These are phyloP conservation scores for Chaetomiaceae sp. DNA, from an alignment of 2,329 filamentous ascomycete species.

Conservation along the genomic window DNA sequence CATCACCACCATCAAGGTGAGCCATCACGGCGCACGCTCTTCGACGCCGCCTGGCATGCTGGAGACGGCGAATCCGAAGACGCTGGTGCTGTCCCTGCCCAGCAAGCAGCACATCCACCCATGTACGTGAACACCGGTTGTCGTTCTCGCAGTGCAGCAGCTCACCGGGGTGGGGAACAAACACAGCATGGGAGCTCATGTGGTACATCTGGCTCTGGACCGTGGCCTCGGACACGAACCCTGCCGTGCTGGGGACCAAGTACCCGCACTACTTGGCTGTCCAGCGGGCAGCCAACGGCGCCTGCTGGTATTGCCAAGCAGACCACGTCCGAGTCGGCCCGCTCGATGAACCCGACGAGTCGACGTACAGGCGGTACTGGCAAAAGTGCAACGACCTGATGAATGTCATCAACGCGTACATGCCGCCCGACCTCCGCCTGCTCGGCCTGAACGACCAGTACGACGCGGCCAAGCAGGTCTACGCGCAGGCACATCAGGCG, in stretches of 20 bases:
- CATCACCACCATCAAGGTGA: constrained; percentile 3
- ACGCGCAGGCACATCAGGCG: neutral
- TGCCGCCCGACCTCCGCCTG: neutral
- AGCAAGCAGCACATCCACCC: neutral
- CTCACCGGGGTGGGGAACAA: neutral
- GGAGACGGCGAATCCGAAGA: neutral
- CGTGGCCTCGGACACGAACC: neutral
- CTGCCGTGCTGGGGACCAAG: constrained; percentile 9
- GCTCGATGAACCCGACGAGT: neutral
- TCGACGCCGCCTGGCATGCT: neutral
- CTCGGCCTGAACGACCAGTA: neutral
- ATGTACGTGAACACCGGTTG: no score
- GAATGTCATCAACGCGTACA: neutral
- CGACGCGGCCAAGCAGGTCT: neutral
- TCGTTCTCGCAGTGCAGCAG: no score
- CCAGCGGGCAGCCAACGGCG: neutral
- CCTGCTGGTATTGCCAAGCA: neutral
- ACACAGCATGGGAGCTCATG: neutral
- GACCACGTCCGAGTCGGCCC: neutral
- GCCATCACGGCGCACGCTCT: constrained; percentile 3
- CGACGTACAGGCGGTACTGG: neutral
- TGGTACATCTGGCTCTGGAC: constrained; percentile 7
- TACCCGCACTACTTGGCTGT: constrained; percentile 3
- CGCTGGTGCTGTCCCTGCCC: constrained; percentile 6
- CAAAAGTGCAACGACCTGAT: neutral